Evolutionary conservation across 2,329 filamentous ascomycete species (phyloP).

Genomic region (Lecanicillium sp.): DNA sequence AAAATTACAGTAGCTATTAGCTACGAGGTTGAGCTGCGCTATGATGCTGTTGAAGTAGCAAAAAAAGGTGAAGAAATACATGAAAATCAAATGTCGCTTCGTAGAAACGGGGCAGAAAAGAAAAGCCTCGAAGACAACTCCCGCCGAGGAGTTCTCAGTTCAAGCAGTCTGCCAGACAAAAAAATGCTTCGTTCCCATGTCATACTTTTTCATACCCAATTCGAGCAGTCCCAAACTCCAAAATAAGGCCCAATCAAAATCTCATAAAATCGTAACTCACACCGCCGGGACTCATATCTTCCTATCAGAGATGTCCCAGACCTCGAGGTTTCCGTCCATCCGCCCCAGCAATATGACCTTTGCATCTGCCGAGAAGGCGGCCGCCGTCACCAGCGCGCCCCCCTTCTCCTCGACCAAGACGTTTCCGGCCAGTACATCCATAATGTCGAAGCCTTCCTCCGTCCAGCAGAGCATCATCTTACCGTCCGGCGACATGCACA

Average conservation of each 20-base stretch:
- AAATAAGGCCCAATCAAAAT: neutral
- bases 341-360: constrained; percentile 28
- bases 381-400: constrained; percentile 28
- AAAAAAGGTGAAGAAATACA: neutral
- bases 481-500: constrained; percentile 33
- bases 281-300: neutral
- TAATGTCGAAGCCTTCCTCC: constrained; percentile 36
- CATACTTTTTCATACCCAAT: constrained; percentile 5
- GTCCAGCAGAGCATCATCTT: constrained; percentile 33
- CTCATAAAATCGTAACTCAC: neutral
- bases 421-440: constrained; percentile 30
- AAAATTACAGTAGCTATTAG: neutral
- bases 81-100: neutral
- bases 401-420: constrained; percentile 24
- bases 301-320: constrained; percentile 24
- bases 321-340: constrained; percentile 29
- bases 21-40: constrained; percentile 2
- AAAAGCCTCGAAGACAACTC: neutral
- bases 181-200: neutral
- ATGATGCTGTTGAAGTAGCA: constrained; percentile 7
- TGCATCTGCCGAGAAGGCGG: constrained; percentile 28
- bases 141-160: no score
- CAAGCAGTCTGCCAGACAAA: neutral
- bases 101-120: neutral
- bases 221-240: neutral